phyloP scores from a whole-genome alignment of 352 stramenopile species.

The Pythium volutum region DNA sequence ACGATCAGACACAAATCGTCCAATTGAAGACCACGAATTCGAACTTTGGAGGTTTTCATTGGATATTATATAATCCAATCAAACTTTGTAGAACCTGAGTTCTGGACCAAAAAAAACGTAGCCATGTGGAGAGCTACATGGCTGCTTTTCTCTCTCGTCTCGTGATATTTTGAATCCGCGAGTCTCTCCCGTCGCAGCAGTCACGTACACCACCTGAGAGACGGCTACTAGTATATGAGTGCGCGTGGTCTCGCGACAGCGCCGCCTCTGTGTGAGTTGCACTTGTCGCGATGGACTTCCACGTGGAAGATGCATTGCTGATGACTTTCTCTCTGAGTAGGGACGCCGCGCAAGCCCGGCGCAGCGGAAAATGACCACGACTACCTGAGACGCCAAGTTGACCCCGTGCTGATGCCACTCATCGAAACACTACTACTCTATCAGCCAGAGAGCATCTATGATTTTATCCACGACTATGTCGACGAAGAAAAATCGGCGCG shows the following conservation, averaged over 20 bases:
- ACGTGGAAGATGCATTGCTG: background rate
- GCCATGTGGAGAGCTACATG: conserved; percentile 1
- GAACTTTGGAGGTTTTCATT: too few relatives aligned
- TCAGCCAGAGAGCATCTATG: conserved; percentile 74
- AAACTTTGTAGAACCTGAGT: too few relatives aligned
- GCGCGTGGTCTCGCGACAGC: conserved; percentile 6
- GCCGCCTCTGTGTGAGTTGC: background rate
- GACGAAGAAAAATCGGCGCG: conserved; percentile 48
- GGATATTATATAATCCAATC: too few relatives aligned
- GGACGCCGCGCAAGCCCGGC: conserved; percentile 28
- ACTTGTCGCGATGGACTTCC: background rate
- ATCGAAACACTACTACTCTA: conserved; percentile 80
- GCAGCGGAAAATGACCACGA: conserved; percentile 63
- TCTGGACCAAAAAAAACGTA: background rate
- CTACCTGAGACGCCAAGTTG: conserved; percentile 71
- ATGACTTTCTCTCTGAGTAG: background rate
- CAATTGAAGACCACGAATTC: too few relatives aligned
- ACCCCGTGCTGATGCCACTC: conserved; percentile 79
- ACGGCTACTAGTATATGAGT: background rate
- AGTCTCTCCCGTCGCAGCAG: background rate
- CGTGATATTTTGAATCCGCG: background rate
- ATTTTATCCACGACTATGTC: conserved; percentile 80
- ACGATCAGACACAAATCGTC: too few relatives aligned
- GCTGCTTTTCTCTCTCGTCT: background rate
- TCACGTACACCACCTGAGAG: too few relatives aligned